Evolutionary conservation across 2,329 filamentous ascomycete species (phyloP).

Genomic region (Daldinia sp.): DNA sequence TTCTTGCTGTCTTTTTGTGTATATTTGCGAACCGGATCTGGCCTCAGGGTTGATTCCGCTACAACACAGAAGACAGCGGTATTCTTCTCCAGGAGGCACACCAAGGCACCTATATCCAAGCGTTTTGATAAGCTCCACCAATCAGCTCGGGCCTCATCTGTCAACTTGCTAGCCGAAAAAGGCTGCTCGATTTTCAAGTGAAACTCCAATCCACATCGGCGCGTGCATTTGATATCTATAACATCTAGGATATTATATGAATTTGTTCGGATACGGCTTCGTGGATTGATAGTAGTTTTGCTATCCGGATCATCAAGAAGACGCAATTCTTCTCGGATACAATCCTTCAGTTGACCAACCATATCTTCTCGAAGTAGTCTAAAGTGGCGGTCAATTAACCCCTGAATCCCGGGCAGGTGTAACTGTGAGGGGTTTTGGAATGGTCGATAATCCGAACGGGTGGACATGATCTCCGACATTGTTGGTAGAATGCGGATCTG

Average conservation of each 20-base stretch:
- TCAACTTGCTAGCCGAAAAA: not conserved
- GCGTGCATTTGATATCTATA: not conserved
- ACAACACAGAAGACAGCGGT: slow-evolving; percentile 26
- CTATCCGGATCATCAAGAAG: not conserved
- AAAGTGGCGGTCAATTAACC: slow-evolving; percentile 63
- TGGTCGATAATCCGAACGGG: slow-evolving; percentile 54
- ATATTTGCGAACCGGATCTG: slow-evolving; percentile 1
- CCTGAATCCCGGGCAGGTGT: slow-evolving; percentile 54
- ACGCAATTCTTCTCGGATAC: slow-evolving; percentile 24
- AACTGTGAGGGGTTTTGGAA: slow-evolving; percentile 49
- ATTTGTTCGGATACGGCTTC: not conserved
- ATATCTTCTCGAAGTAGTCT: slow-evolving; percentile 64
- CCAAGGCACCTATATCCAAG: slow-evolving; percentile 24
- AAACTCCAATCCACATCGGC: not conserved
- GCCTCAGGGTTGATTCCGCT: slow-evolving; percentile 22
- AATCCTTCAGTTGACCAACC: slow-evolving; percentile 55
- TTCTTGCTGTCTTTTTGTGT: not conserved
- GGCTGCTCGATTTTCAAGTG: not conserved
- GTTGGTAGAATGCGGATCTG: slow-evolving; percentile 61
- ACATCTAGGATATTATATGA: not conserved
- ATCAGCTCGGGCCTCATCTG: slow-evolving; percentile 15
- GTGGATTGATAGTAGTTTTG: not conserved
- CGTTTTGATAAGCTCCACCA: slow-evolving; percentile 29
- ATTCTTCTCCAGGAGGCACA: slow-evolving; percentile 21
- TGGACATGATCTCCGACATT: slow-evolving; percentile 54